phyloP scores from a whole-genome alignment of 2,329 filamentous ascomycete species.

The Penicillium capsulatum region DNA sequence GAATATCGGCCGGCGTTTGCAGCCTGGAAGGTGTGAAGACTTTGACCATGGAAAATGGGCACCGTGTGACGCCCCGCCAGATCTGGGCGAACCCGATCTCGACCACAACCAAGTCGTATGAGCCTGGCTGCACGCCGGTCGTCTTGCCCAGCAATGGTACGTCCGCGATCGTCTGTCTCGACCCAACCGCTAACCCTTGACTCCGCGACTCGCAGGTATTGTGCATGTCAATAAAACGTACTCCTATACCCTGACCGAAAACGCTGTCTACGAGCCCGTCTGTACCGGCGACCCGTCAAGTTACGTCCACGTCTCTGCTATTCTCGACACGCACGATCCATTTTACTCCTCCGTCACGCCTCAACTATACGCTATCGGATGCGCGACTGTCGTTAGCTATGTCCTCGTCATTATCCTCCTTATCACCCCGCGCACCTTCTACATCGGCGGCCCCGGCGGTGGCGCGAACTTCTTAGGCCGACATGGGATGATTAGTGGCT shows the following conservation, averaged over 20 bases:
- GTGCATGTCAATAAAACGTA: constrained; percentile 42
- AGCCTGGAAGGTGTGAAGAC: constrained; percentile 13
- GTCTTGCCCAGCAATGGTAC: constrained; percentile 57
- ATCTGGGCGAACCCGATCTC: constrained; percentile 40
- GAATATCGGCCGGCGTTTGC: too few species aligned
- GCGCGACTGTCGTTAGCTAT: constrained; percentile 85
- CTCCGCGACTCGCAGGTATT: constrained; percentile 28
- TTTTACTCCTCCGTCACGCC: constrained; percentile 94
- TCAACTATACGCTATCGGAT: constrained; percentile 86
- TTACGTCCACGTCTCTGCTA: constrained; percentile 41
- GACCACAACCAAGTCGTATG: constrained; percentile 34
- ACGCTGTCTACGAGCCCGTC: constrained; percentile 49
- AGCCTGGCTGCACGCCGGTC: constrained; percentile 58
- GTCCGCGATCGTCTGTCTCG: constrained; percentile 9
- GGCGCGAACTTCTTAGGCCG: constrained; percentile 71
- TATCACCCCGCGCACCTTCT: constrained; percentile 89
- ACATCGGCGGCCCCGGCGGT: constrained; percentile 67
- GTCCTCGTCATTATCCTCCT: constrained; percentile 90
- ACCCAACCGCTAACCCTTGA: constrained; percentile 2
- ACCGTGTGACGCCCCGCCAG: constrained; percentile 36
- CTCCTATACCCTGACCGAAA: constrained; percentile 44
- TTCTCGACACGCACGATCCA: constrained; percentile 71
- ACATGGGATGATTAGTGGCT: constrained; percentile 79
- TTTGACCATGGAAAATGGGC: constrained; percentile 33
- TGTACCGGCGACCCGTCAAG: constrained; percentile 42